These are phyloP conservation scores for Aspergillus versicolor DNA, from an alignment of 2,329 filamentous ascomycete species.

Conservation along the genomic window DNA sequence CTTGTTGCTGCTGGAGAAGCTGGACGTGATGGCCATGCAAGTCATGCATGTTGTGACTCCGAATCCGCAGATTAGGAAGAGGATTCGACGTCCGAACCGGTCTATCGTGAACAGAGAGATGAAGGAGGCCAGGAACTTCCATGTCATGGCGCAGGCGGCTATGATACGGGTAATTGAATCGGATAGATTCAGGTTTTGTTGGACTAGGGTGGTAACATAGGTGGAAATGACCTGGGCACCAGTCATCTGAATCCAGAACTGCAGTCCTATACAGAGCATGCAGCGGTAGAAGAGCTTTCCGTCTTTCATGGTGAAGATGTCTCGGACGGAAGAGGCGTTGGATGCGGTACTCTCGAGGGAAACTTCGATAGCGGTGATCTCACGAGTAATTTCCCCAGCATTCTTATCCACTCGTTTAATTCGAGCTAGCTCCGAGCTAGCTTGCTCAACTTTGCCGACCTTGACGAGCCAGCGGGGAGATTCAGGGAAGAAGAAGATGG, in stretches of 20 bases:
- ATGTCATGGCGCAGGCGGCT: conserved; percentile 6
- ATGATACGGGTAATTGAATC: conserved; percentile 2
- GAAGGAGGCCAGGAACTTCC: conserved; percentile 13
- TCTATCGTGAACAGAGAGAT: conserved; percentile 13
- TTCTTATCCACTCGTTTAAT: background rate
- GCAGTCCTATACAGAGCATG: conserved; percentile 48
- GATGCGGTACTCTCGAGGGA: conserved; percentile 39
- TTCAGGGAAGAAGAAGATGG: conserved; percentile 32
- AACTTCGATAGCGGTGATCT: conserved; percentile 49
- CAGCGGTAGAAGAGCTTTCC: conserved; percentile 52
- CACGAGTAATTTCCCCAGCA: conserved; percentile 36
- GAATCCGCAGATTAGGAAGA: conserved; percentile 8
- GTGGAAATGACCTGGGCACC: conserved; percentile 38
- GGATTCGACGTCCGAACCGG: conserved; percentile 10
- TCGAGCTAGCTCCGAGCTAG: conserved; percentile 13
- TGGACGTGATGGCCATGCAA: conserved; percentile 9
- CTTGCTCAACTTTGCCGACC: conserved; percentile 22
- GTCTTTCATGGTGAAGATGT: conserved; percentile 44
- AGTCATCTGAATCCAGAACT: conserved; percentile 45
- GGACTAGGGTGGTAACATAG: conserved; percentile 29
- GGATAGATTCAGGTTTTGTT: conserved; percentile 5
- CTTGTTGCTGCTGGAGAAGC: conserved; percentile 4
- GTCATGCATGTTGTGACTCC: conserved; percentile 15
- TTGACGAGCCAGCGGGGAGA: conserved; percentile 33
- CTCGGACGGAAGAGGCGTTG: conserved; percentile 42